Evolutionary conservation across 305 asterid genomes (phyloP), one percentile per base, ranked within the genome.

Genomic region (Stenogyne calaminthoides): DNA sequence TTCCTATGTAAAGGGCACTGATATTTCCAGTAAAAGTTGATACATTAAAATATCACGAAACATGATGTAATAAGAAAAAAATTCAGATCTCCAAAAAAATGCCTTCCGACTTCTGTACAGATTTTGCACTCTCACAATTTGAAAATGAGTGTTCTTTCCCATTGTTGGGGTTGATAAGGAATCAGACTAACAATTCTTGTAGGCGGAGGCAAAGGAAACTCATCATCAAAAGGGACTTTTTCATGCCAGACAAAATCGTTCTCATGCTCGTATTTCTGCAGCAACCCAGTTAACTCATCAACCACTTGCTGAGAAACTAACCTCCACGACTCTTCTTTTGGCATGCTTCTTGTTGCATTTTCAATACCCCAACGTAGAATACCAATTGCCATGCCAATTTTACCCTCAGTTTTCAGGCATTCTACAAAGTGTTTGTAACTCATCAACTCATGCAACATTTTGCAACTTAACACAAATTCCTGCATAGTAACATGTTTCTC

Each of bases 211-310:
- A 29, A 27, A 5, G 89, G 87, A 49, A 89, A 67, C 49, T 83
- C 83, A 4, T 75, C 77, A 0, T 51, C 60, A 16, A 1, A n/a
- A 7, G 84, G 84, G 65, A 83, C 57, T 73, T 86, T 91, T 49
- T 86, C 85, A 2, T 76, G 84, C 93, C 90, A 86, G 7, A 87
- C 92, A 22, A 89, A 82, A 22, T 86, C 88, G 19, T 91, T 91
- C 75, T 91, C 96, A 2, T 72, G 84, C 73, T 89, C 87, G 16
- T 78, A 89, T 79, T 86, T 91, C 59, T 55, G 49, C 16, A 86
- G 85, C 81, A 81, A 36, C 42, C 1, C 69, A 1, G 47, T 73
- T 70, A 81, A 29, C 56, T 87, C 88, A 15, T 83, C 80, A n/a
- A 80, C 57, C 58, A 65, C 58, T 49, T 76, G 86, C 73, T 77